These are phyloP conservation scores for Ramaria sp. DNA, from an alignment of 768 basidiomycete species.

Conservation along the genomic window DNA sequence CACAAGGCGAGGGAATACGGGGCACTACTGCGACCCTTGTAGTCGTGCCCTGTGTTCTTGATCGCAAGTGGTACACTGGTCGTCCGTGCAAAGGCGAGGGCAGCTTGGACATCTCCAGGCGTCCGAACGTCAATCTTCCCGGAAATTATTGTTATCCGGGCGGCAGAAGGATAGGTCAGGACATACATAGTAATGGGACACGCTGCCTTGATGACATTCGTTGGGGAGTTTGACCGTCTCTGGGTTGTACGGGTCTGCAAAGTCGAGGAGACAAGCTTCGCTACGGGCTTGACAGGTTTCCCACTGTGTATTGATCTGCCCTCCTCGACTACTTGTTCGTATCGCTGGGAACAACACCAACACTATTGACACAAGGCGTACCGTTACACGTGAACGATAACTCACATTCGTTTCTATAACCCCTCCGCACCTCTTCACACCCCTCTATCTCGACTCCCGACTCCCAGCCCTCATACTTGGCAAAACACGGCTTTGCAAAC, in stretches of 20 bases:
- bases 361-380: background rate
- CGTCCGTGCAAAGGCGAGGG: conserved; percentile 32
- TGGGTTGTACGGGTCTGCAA: conserved; percentile 15
- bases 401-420: conserved; percentile 15
- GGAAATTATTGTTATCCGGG: too few relatives aligned
- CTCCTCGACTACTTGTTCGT: background rate
- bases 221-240: conserved; percentile 11
- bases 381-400: too few relatives aligned
- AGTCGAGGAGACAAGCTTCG: conserved; percentile 39
- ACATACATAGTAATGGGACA: conserved; percentile 20
- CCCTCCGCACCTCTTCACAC: conserved; percentile 20
- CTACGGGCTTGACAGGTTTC: conserved; percentile 41
- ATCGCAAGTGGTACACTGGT: conserved; percentile 33
- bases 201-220: conserved; percentile 17
- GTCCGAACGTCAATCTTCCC: conserved; percentile 31
- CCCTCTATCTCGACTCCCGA: conserved; percentile 12
- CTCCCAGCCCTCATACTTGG: conserved; percentile 15
- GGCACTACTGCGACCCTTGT: conserved; percentile 22
- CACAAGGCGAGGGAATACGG: conserved; percentile 18
- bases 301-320: conserved; percentile 31
- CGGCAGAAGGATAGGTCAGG: too few relatives aligned
- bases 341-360: background rate
- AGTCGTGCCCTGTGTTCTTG: conserved; percentile 39
- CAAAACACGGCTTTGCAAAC: conserved; percentile 25
- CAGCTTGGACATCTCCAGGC: conserved; percentile 31